Evolutionary conservation across 1,284 basidiomycete genomes (phyloP).

Genomic region (Trichosporon inkin): DNA sequence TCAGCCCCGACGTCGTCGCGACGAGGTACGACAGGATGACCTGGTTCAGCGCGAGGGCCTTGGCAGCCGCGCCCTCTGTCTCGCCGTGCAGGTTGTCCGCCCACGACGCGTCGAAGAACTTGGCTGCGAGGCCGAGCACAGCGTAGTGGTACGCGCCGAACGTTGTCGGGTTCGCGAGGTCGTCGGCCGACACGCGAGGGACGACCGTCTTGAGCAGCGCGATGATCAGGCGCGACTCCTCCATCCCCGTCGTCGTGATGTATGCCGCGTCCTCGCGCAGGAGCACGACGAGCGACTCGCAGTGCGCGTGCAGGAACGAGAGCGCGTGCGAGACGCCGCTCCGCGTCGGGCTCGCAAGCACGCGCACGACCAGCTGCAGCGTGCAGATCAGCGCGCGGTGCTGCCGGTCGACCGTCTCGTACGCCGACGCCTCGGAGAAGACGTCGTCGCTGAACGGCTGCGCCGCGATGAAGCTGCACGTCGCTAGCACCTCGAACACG

Average conservation of each 20-base stretch:
- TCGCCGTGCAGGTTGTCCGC: constrained; percentile 42
- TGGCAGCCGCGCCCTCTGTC: background rate
- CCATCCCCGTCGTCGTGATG: constrained; percentile 49
- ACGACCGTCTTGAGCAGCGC: constrained; percentile 52
- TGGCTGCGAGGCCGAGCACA: constrained; percentile 69
- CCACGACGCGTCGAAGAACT: constrained; percentile 65
- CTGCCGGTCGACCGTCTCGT: constrained; percentile 34
- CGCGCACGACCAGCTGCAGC: constrained; percentile 37
- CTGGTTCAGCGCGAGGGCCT: constrained; percentile 41
- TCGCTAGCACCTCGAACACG: constrained; percentile 70
- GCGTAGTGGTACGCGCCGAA: constrained; percentile 80
- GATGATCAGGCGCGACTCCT: constrained; percentile 53
- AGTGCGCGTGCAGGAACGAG: constrained; percentile 54
- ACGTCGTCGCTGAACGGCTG: constrained; percentile 73
- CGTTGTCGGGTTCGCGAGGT: constrained; percentile 66
- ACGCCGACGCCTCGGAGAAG: constrained; percentile 49
- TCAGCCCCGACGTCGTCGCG: constrained; percentile 35
- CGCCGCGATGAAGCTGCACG: constrained; percentile 82
- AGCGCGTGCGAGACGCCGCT: constrained; percentile 42
- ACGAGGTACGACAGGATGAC: constrained; percentile 39
- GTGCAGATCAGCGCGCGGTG: constrained; percentile 39
- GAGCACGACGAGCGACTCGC: constrained; percentile 53
- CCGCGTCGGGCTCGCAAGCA: constrained; percentile 27
- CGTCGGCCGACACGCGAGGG: constrained; percentile 53
- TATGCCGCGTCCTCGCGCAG: constrained; percentile 51